Percentiles rank a stretch among this genome's conserved stretches.
phyloP scores from a whole-genome alignment of 2,329 filamentous ascomycete species.

The Cladosporium austrohemisphaericum region DNA sequence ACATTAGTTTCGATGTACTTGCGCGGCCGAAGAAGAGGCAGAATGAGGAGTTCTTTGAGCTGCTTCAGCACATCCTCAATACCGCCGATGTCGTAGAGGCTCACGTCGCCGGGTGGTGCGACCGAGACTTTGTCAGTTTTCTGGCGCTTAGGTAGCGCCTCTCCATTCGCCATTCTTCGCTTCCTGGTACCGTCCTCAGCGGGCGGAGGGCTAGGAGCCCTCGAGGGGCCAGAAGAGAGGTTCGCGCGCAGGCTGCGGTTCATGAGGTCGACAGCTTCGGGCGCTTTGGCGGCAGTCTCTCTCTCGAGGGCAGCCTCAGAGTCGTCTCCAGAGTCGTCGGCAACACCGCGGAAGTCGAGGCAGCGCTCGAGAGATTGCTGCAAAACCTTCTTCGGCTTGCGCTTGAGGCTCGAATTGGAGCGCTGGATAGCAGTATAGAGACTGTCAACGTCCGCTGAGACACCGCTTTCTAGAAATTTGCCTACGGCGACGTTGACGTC shows the following conservation, averaged over 20 bases:
- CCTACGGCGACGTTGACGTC: slow-evolving; percentile 53
- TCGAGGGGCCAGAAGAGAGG: slow-evolving; percentile 17
- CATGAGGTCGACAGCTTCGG: slow-evolving; percentile 48
- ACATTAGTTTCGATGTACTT: slow-evolving; percentile 63
- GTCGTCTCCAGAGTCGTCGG: slow-evolving; percentile 57
- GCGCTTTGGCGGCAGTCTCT: slow-evolving; percentile 23
- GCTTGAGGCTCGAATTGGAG: slow-evolving; percentile 82
- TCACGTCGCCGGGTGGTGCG: slow-evolving; percentile 61
- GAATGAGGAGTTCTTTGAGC: slow-evolving; percentile 66
- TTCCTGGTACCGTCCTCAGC: slow-evolving; percentile 42
- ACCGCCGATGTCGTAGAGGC: slow-evolving; percentile 70
- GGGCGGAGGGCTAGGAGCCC: slow-evolving; percentile 20
- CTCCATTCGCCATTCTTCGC: slow-evolving; percentile 57
- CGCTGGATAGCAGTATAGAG: slow-evolving; percentile 77
- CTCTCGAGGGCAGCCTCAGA: slow-evolving; percentile 50
- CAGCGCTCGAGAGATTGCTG: slow-evolving; percentile 85
- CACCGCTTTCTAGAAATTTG: slow-evolving; percentile 27
- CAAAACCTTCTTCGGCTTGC: slow-evolving; percentile 74
- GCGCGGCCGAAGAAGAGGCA: slow-evolving; percentile 67
- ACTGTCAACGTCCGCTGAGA: slow-evolving; percentile 21
- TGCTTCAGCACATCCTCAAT: slow-evolving; percentile 68
- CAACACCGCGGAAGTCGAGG: slow-evolving; percentile 65
- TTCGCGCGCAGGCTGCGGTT: slow-evolving; percentile 52
- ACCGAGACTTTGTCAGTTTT: slow-evolving; percentile 51
- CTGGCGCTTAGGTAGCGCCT: slow-evolving; percentile 63